Evolutionary conservation across 768 basidiomycete species (phyloP), one percentile per base, ranked within the genome.

Genomic region (Rhizopogon vinicolor): DNA sequence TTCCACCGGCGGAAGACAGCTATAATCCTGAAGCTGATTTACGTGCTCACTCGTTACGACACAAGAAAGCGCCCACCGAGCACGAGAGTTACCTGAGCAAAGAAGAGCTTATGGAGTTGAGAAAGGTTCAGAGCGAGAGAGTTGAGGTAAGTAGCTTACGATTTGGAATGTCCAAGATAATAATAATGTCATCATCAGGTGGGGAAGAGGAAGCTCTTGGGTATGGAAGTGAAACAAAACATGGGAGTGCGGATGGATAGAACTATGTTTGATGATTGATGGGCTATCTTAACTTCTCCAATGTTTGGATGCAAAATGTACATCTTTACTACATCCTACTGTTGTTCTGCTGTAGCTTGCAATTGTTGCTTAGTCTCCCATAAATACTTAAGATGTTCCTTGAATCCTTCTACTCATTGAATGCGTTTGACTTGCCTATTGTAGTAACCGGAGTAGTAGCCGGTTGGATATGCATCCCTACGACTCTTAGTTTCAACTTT

Each of bases 201-300:
- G 44, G 84, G 86, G 16, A 89, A 87, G 68, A 90, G 91, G 88
- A 91, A 91, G 65, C 74, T 85, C 31, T 69, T 93, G n/a, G 91
- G 91, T 1, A 89, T 93, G 87, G 90, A 93, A 16, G 77, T 93
- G 53, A 90, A 88, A 63, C 82, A 86, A 66, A 91, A 77, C 61
- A 84, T 91, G 79, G 91, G 91, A 42, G 90, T 93, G 42, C 76
- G 91, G 50, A 93, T 93, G 91, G 91, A 93, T 60, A 85, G 84
- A 16, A 78, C 76, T 7, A 67, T 76, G 72, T 81, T 86, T 60
- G 84, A 86, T 25, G 82, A 60, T 39, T 69, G 61, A 60, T 43
- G 37, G 5, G 18, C 40, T 42, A 10, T 53, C 22, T 6, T 3
- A 7, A 16, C 14, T 28, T 16, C 33, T 25, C 22, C 13, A 16